Conservation (phyloP, 2,329 filamentous ascomycete genomes). For the Phialophora tarda region DNA sequence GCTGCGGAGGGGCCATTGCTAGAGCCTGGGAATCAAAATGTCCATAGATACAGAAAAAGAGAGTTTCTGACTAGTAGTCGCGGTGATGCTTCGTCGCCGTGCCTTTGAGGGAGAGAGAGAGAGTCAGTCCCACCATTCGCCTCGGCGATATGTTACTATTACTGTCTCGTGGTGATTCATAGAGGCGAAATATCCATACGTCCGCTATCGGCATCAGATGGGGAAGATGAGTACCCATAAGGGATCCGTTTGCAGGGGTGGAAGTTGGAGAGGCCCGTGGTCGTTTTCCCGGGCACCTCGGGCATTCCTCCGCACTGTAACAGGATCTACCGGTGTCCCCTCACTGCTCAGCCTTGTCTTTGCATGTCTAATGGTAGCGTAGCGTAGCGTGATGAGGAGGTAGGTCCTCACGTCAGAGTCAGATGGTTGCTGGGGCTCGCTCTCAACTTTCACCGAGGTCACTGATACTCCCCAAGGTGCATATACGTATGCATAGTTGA, state of each 20-base stretch:
- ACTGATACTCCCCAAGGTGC: not conserved
- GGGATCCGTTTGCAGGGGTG: not conserved
- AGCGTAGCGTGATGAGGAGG: not conserved
- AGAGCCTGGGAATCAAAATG: not conserved
- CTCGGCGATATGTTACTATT: not conserved
- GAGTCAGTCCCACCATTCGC: not conserved
- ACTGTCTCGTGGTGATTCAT: not conserved
- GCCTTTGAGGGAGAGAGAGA: not conserved
- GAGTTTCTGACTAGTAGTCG: not conserved
- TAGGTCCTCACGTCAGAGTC: not conserved
- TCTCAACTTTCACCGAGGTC: not conserved
- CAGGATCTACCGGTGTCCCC: not conserved
- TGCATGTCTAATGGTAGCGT: not conserved
- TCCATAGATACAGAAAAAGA: not conserved
- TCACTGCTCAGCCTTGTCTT: conserved; percentile 6
- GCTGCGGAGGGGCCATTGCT: conserved; percentile 11
- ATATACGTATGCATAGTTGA: not conserved
- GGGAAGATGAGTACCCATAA: not conserved
- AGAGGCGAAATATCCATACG: not conserved
- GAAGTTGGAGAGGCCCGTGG: conserved; percentile 7
- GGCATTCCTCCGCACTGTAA: not conserved
- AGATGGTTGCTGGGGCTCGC: not conserved
- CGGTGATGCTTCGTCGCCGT: not conserved
- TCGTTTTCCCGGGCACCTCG: not conserved
- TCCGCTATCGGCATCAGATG: conserved; percentile 13